Conservation (phyloP, 805 yeast species). For the Kluyveromyces nonfermentans region DNA sequence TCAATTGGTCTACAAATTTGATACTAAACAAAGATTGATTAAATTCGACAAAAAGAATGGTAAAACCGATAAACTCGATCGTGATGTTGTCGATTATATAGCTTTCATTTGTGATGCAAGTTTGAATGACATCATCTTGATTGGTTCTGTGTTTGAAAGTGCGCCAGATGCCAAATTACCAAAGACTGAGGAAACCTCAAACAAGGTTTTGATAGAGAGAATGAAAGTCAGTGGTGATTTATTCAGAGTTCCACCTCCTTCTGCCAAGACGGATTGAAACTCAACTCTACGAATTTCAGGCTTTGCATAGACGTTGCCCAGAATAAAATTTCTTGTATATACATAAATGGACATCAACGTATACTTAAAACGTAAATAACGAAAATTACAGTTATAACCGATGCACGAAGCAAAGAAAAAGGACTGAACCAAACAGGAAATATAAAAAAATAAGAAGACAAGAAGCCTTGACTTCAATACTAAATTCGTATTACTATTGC, state of each 20-base stretch:
- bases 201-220: constrained; percentile 19
- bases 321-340: background rate
- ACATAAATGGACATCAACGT: background rate
- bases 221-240: constrained; percentile 28
- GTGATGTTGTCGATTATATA: constrained; percentile 51
- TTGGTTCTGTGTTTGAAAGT: constrained; percentile 62
- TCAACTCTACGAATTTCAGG: background rate
- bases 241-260: constrained; percentile 17
- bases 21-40: constrained; percentile 51
- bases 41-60: constrained; percentile 37
- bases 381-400: background rate
- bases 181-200: constrained; percentile 16
- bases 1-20: constrained; percentile 53
- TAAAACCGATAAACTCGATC: constrained; percentile 38
- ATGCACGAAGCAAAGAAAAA: background rate
- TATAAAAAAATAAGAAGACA: background rate
- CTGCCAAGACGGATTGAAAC: background rate
- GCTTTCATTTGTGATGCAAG: constrained; percentile 55
- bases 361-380: background rate
- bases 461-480: background rate
- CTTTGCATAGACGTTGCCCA: background rate
- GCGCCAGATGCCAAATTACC: constrained; percentile 34
- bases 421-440: background rate
- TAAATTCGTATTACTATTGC: background rate
- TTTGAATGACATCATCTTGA: constrained; percentile 45